Percentiles rank a stretch among this genome's conserved stretches.
These are phyloP conservation scores for Pseudomonodictys pantanalensis DNA, from an alignment of 495 filamentous ascomycete genomes.

Conservation along the genomic window DNA sequence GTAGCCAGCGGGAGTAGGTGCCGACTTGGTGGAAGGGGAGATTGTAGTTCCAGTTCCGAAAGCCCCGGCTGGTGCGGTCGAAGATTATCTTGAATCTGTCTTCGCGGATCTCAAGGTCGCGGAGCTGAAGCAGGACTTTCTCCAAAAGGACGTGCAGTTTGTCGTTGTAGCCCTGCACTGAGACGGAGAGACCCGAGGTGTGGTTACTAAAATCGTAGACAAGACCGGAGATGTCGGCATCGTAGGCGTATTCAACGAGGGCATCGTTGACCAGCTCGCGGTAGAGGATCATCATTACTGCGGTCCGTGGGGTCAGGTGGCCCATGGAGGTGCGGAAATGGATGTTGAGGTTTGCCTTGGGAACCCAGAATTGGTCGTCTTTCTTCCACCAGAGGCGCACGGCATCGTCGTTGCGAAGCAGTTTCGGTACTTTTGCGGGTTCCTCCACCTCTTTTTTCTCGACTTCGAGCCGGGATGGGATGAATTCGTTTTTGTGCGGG, in stretches of 20 bases:
- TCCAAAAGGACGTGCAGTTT: slow-evolving; percentile 89
- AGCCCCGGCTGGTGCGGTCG: slow-evolving; percentile 70
- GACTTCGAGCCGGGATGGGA: slow-evolving; percentile 88
- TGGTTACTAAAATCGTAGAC: slow-evolving; percentile 74
- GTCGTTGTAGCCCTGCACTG: slow-evolving; percentile 89
- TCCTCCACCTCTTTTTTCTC: slow-evolving; percentile 84
- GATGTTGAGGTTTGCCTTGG: slow-evolving; percentile 82
- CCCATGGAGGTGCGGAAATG: slow-evolving; percentile 75
- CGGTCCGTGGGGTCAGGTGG: slow-evolving; percentile 70
- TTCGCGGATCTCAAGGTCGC: slow-evolving; percentile 73
- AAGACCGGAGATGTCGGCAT: slow-evolving; percentile 89
- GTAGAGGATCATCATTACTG: slow-evolving; percentile 76
- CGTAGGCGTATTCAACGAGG: slow-evolving; percentile 91
- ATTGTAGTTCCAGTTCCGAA: slow-evolving; percentile 81
- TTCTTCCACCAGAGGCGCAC: slow-evolving; percentile 97
- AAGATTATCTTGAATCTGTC: slow-evolving; percentile 91
- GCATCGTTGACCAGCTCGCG: slow-evolving; percentile 86
- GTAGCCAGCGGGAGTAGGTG: slow-evolving; percentile 79
- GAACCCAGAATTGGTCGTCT: slow-evolving; percentile 98
- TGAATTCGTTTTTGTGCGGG: slow-evolving; percentile 93
- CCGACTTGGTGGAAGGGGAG: slow-evolving; percentile 88
- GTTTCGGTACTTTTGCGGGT: slow-evolving; percentile 69
- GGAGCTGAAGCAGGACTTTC: slow-evolving; percentile 84
- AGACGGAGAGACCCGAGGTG: slow-evolving; percentile 70
- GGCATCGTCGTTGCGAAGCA: slow-evolving; percentile 82